Base-by-base conservation (phyloP, 305 asterid genomes). In the Fraxinus dipetala region DNA sequence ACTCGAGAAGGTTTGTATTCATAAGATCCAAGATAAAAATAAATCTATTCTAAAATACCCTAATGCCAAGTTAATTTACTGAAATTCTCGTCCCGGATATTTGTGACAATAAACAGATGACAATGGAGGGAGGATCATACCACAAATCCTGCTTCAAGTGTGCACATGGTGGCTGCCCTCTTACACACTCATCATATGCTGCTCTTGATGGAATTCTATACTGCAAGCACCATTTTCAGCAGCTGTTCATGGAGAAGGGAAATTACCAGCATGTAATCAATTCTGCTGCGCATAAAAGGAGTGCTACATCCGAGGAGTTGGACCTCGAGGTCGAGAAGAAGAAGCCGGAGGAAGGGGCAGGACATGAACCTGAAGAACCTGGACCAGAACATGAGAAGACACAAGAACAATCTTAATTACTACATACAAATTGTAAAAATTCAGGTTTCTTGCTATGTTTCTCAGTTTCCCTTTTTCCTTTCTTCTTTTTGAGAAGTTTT, bases 201-300 rank as follows among this genome's bases (percentile, higher is more conserved):
- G 91, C 97, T 7, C 86, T 91, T 9, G 89, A 93, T 78, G 97
- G 95, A 2, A 74, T 88, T 79, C 89, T 91, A 13, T 93, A 93
- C 85, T 93, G 97, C 89, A 93, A 88, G 84, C 93, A 89, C 82
- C 95, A 93, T 82, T 93, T 93, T 54, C 92, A 91, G 81, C 95
- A 91, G 73, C 97, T 92, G 6, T 92, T 92, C 87, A 84, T 90
- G 95, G 95, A 91, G 87, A 92, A 92, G 31, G 97, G 95, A 13
- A 91, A 85, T 43, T 91, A 91, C 78, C 94, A 91, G 77, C 97
- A 93, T 78, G 95, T 93, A 61, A 87, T 89, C 28, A 87, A 90
- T 3, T 85, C 93, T 24, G 90, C 88, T 8, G 73, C 83, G 10
- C 85, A 86, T 76, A 85, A 76, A 72, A 92, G 51, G 84, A 86